Base-by-base conservation (phyloP, 2,329 filamentous ascomycete genomes). In the Fusarium decemcellulare region DNA sequence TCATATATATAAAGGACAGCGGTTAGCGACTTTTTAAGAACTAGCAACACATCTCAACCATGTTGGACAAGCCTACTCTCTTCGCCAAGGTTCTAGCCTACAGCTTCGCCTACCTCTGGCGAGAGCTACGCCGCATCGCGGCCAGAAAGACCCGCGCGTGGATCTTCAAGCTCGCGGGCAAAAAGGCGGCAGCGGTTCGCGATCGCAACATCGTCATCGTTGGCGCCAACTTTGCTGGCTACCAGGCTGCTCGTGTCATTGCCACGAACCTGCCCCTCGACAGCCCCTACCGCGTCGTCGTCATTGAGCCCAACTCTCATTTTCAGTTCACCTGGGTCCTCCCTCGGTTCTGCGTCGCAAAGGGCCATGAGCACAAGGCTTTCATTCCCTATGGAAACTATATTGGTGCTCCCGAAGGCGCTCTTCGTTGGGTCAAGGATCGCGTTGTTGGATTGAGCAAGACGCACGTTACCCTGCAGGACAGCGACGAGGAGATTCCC, bases 261-360 rank as follows among this genome's bases (percentile, higher is more conserved):
- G 80, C 83, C n/a, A 76, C 80, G 23, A 79, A 81, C 6, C 75
- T 90, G 0, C 84, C 87, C 0, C 80, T 82, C 0, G 77, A 83
- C 36, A 81, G 79, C 36, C 77, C 74, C 9, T 88, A 85, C 74
- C 81, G 82, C 5, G 83, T 90, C 5, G 78, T 90, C 0, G 78
- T 91, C 5, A 74, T 91, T 30, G 89, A 91, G 75, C 86, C 85
- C 47, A 88, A 88, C 72, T 84, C 82, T 5, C 88, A 90, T 75
- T 88, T 90, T 74, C 85, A 90, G 67, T 89, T 87, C 70, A 86
- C 86, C 0, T 91, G 87, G 82, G 83, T 85, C 12, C 82, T 91
- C 39, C 89, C 89, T 0, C 83, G 89, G 5, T 89, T 86, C 73
- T 86, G 83, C 42, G 88, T 90, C 14, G 79, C 87, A 6, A 76